These are phyloP conservation scores for Capsella rubella DNA, from an alignment of 441 rosid genomes.

Conservation along the genomic window DNA sequence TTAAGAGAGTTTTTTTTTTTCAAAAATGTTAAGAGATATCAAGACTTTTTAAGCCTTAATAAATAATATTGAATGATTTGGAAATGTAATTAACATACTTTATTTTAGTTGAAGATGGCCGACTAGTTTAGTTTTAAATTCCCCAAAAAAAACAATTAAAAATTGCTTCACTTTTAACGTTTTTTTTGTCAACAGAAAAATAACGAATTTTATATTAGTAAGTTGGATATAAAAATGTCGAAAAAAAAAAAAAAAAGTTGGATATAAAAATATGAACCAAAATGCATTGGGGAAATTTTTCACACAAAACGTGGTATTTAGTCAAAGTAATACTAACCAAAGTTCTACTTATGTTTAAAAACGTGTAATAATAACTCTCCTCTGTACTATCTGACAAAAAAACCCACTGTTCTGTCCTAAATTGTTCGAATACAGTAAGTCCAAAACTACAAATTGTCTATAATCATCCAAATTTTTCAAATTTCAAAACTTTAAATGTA, in stretches of 20 bases:
- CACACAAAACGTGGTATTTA: conserved; percentile 17
- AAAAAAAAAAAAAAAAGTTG: no score
- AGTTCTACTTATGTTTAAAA: neutral
- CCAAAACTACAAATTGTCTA: neutral
- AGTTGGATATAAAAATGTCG: neutral
- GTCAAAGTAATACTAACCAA: conserved; percentile 20
- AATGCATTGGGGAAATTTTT: conserved; percentile 13
- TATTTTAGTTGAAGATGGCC: conserved; percentile 7
- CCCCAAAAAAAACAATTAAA: neutral
- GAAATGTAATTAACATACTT: neutral
- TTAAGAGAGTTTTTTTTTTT: neutral
- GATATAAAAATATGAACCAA: neutral
- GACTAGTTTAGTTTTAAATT: conserved; percentile 19
- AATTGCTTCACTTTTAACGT: neutral
- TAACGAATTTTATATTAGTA: neutral
- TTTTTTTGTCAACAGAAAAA: neutral
- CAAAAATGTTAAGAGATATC: neutral
- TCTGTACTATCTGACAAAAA: conserved; percentile 18
- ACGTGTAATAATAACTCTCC: neutral
- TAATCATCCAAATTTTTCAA: neutral
- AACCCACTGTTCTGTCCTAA: conserved; percentile 27
- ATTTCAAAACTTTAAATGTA: conserved; percentile 12
- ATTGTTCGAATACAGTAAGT: no score
- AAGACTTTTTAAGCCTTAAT: neutral
- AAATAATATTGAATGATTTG: neutral